A percentile compares a stretch with the other conserved stretches of the same genome.
Evolutionary conservation across 1,284 basidiomycete species (phyloP).

Genomic region (Apiotrichum brassicae): DNA sequence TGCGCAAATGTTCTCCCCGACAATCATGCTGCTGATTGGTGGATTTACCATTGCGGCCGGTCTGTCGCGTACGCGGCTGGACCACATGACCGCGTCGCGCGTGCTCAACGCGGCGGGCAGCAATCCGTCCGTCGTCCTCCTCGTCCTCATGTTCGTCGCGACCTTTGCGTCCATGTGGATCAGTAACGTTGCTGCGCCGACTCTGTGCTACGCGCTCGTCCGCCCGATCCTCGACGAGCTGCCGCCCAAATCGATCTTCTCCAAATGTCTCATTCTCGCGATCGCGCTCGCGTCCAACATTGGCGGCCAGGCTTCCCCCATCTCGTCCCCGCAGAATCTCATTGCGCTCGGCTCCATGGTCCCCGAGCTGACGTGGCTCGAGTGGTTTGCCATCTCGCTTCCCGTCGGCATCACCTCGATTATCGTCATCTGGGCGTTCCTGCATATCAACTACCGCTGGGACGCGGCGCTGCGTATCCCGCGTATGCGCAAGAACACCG

Average conservation of each 20-base stretch:
- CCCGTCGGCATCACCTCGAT: conserved; percentile 84
- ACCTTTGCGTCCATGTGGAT: conserved; percentile 99
- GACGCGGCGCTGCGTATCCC: conserved; percentile 76
- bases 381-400: conserved; percentile 91
- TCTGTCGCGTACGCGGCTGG: conserved; percentile 93
- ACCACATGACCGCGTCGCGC: conserved; percentile 87
- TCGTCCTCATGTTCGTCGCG: conserved; percentile 93
- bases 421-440: conserved; percentile 81
- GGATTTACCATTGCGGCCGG: conserved; percentile 99
- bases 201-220: conserved; percentile 94
- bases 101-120: conserved; percentile 86
- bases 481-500: conserved; percentile 70
- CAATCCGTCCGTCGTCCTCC: conserved; percentile 73
- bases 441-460: conserved; percentile 80
- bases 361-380: conserved; percentile 76
- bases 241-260: conserved; percentile 79
- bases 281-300: conserved; percentile 97
- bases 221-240: conserved; percentile 93
- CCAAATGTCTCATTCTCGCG: conserved; percentile 84
- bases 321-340: conserved; percentile 92
- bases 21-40: conserved; percentile 91
- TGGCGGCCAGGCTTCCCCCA: conserved; percentile 89
- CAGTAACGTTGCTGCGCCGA: conserved; percentile 95
- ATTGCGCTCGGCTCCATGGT: conserved; percentile 89
- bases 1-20: conserved; percentile 54